A percentile compares a stretch with the other conserved stretches of the same genome.
These are phyloP conservation scores for Royoungia palumana DNA, from an alignment of 768 basidiomycete species.

Conservation along the genomic window DNA sequence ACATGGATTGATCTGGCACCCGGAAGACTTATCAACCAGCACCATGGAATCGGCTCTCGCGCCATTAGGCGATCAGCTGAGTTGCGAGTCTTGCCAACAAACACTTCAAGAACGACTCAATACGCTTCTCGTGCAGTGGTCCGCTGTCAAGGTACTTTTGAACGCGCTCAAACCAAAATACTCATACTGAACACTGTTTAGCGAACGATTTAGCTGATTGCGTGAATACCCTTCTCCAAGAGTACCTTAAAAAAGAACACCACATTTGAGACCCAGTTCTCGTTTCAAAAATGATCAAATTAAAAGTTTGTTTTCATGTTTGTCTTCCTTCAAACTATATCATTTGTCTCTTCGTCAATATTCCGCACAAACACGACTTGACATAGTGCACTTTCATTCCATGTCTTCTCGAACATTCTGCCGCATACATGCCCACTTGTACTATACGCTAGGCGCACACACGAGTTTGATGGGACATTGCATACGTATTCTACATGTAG, in stretches of 20 bases:
- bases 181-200: conserved; percentile 23
- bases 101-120: conserved; percentile 64
- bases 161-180: background rate
- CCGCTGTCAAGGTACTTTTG: conserved; percentile 61
- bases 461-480: conserved; percentile 11
- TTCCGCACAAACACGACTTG: background rate
- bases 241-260: background rate
- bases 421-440: conserved; percentile 6
- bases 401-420: background rate
- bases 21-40: conserved; percentile 65
- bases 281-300: background rate
- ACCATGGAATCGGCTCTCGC: conserved; percentile 70
- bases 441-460: conserved; percentile 6
- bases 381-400: background rate
- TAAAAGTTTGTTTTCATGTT: background rate
- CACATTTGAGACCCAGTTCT: background rate
- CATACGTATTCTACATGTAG: background rate
- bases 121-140: conserved; percentile 71
- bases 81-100: conserved; percentile 65
- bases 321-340: conserved; percentile 3
- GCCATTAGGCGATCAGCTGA: conserved; percentile 65
- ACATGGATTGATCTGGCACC: conserved; percentile 1
- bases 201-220: conserved; percentile 52
- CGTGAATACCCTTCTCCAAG: conserved; percentile 4
- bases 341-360: background rate